A percentile compares a stretch with the other conserved stretches of the same genome.
These are phyloP conservation scores for Catunica adiposa DNA, from an alignment of 2,329 filamentous ascomycete genomes.

Conservation along the genomic window DNA sequence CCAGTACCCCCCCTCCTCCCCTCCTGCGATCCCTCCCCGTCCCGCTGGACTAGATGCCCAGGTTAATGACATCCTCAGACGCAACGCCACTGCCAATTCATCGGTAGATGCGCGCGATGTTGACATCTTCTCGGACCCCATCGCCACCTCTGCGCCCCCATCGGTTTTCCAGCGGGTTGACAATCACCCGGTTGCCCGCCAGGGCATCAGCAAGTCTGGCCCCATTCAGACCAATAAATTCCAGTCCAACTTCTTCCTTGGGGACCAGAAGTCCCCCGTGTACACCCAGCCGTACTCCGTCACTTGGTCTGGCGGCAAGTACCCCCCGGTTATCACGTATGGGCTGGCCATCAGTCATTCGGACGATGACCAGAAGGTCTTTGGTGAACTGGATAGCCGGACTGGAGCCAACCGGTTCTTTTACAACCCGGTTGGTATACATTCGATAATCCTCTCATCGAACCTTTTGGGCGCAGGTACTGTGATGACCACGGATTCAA, in stretches of 20 bases:
- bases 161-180: constrained; percentile 28
- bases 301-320: constrained; percentile 48
- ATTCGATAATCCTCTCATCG: constrained; percentile 67
- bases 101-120: constrained; percentile 16
- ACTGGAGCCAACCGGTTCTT: constrained; percentile 54
- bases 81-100: constrained; percentile 16
- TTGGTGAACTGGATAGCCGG: constrained; percentile 39
- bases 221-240: constrained; percentile 65
- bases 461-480: constrained; percentile 50
- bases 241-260: constrained; percentile 66
- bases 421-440: constrained; percentile 64
- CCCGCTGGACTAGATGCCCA: constrained; percentile 2
- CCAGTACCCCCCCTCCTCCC: neutral
- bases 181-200: constrained; percentile 42
- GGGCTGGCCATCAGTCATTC: constrained; percentile 65
- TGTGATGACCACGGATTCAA: constrained; percentile 33
- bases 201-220: constrained; percentile 29
- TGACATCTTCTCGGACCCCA: constrained; percentile 40
- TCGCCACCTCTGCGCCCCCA: constrained; percentile 36
- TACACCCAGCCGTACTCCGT: constrained; percentile 66
- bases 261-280: constrained; percentile 47
- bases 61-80: constrained; percentile 2
- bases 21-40: constrained; percentile 14
- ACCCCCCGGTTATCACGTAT: constrained; percentile 21
- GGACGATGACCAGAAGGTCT: constrained; percentile 49